phyloP scores from a whole-genome alignment of 805 yeast genomes.

The Candida sphagnicola region DNA sequence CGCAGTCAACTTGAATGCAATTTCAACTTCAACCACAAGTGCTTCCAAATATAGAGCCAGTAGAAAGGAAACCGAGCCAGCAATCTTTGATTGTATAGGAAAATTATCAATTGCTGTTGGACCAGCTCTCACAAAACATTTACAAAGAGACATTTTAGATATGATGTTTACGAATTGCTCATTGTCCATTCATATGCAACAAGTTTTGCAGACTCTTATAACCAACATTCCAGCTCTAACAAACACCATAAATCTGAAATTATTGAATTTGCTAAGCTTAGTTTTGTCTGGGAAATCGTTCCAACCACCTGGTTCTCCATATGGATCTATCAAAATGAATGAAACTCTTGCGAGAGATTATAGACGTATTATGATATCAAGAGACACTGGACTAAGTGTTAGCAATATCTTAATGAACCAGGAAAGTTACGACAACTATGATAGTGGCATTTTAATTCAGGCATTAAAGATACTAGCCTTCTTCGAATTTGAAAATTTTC shows the following conservation, averaged over 20 bases:
- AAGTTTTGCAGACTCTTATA: slow-evolving; percentile 64
- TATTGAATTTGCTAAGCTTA: slow-evolving; percentile 66
- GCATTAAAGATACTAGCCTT: slow-evolving; percentile 73
- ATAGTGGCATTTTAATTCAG: slow-evolving; percentile 57
- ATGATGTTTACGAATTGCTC: slow-evolving; percentile 74
- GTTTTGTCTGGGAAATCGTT: slow-evolving; percentile 80
- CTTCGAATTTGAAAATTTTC: slow-evolving; percentile 71
- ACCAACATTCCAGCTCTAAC: slow-evolving; percentile 77
- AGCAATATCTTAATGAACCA: slow-evolving; percentile 28
- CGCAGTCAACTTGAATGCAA: slow-evolving; percentile 5
- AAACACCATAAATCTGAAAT: slow-evolving; percentile 63
- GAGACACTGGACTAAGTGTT: slow-evolving; percentile 55
- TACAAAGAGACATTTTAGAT: slow-evolving; percentile 77
- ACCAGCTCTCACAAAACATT: slow-evolving; percentile 84
- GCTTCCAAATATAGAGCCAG: slow-evolving; percentile 51
- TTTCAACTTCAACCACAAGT: slow-evolving; percentile 7
- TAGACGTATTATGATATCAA: slow-evolving; percentile 66
- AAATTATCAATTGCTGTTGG: slow-evolving; percentile 87
- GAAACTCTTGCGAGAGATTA: slow-evolving; percentile 69
- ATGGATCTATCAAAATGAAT: slow-evolving; percentile 55
- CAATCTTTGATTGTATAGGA: slow-evolving; percentile 84
- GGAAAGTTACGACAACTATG: slow-evolving; percentile 31
- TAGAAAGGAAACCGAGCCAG: slow-evolving; percentile 74
- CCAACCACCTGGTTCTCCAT: slow-evolving; percentile 83
- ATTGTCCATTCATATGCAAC: slow-evolving; percentile 76